Evolutionary conservation across 495 filamentous ascomycete genomes (phyloP).

Genomic region (Cetradonia linearis): DNA sequence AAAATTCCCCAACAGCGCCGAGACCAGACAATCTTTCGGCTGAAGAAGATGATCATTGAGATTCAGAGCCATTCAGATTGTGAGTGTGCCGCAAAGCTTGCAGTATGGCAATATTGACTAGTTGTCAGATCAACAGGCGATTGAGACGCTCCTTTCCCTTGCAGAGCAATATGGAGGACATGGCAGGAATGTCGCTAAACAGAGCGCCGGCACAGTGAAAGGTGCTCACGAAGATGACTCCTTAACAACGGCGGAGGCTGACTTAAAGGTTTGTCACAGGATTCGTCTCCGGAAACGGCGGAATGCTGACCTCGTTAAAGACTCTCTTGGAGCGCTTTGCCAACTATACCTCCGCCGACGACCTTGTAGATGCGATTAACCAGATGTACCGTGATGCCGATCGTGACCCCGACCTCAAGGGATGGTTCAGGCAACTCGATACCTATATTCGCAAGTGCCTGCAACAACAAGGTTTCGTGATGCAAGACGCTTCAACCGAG

Average conservation of each 20-base stretch:
- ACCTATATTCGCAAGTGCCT: slow-evolving; percentile 72
- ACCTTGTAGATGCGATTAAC: slow-evolving; percentile 78
- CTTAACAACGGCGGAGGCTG: slow-evolving; percentile 61
- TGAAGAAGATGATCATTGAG: slow-evolving; percentile 98
- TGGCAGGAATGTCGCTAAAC: slow-evolving; percentile 49
- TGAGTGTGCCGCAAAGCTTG: slow-evolving; percentile 29
- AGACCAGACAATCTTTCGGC: slow-evolving; percentile 80
- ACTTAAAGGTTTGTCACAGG: slow-evolving; percentile 57
- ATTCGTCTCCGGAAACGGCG: slow-evolving; percentile 26
- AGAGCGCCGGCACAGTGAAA: slow-evolving; percentile 56
- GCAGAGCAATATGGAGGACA: slow-evolving; percentile 82
- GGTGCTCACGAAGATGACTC: slow-evolving; percentile 51
- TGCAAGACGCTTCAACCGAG: slow-evolving; percentile 69
- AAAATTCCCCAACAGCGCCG: slow-evolving; percentile 93
- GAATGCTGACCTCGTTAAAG: slow-evolving; percentile 47
- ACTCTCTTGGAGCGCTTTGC: slow-evolving; percentile 89
- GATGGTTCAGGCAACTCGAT: slow-evolving; percentile 79
- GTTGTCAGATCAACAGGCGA: slow-evolving; percentile 61
- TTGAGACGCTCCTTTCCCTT: slow-evolving; percentile 71
- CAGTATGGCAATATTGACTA: slow-evolving; percentile 17
- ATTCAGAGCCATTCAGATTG: slow-evolving; percentile 88
- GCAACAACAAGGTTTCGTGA: slow-evolving; percentile 80
- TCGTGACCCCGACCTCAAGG: slow-evolving; percentile 71
- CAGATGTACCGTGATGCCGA: slow-evolving; percentile 87
- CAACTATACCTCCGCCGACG: slow-evolving; percentile 80